These are phyloP conservation scores for Phytophthora idaei DNA, from an alignment of 352 stramenopile genomes.

Conservation along the genomic window DNA sequence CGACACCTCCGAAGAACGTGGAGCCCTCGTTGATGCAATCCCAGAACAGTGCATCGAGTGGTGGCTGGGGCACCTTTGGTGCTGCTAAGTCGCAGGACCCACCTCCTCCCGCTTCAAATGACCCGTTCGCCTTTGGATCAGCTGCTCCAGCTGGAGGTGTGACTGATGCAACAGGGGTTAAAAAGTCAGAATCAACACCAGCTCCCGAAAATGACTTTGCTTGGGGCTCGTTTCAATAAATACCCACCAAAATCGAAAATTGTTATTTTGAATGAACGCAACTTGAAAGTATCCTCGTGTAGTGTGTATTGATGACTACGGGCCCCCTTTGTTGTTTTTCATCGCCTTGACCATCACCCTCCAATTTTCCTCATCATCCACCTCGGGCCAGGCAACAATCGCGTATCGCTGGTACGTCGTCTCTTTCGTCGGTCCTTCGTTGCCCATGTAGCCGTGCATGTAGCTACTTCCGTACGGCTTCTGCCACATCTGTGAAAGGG, in stretches of 20 bases:
- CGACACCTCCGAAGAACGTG: constrained; percentile 27
- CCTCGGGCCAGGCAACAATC: neutral
- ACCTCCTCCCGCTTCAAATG: constrained; percentile 15
- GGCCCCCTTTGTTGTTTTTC: no score
- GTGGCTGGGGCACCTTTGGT: constrained; percentile 29
- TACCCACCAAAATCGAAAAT: neutral
- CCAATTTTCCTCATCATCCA: neutral
- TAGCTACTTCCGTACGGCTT: neutral
- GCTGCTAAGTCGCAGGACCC: constrained; percentile 19
- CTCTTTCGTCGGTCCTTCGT: neutral
- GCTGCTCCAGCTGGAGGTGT: neutral
- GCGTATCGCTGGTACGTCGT: neutral
- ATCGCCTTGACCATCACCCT: no score
- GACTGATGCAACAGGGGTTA: neutral
- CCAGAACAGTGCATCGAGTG: constrained; percentile 25
- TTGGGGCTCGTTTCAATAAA: constrained; percentile 37
- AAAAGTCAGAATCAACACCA: constrained; percentile 4
- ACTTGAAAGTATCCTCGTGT: neutral
- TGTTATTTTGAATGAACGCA: neutral
- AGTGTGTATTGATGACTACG: no score
- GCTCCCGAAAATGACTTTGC: constrained; percentile 25
- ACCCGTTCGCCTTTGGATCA: constrained; percentile 26
- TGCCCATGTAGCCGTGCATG: neutral
- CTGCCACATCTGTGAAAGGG: neutral
- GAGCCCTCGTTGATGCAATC: constrained; percentile 20